Percentiles rank a stretch among this genome's conserved stretches.
Evolutionary conservation across 2,329 filamentous ascomycete species (phyloP).

Genomic region (Akanthomyces muscarius): DNA sequence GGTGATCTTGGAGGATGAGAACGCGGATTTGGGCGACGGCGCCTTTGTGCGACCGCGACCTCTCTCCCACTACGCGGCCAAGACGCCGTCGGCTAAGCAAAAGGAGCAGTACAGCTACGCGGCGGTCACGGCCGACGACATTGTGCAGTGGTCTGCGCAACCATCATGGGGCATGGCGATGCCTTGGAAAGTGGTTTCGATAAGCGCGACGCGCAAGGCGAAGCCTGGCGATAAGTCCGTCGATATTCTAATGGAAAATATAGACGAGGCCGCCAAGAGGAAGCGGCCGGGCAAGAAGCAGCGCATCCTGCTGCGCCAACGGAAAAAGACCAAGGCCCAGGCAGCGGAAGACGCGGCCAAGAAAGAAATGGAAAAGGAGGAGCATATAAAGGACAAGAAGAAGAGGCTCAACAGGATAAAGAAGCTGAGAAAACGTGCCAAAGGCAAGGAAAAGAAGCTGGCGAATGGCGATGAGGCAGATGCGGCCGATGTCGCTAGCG

Average conservation of each 20-base stretch:
- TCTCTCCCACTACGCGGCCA: conserved; percentile 46
- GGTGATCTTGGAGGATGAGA: conserved; percentile 47
- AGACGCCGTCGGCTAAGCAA: conserved; percentile 33
- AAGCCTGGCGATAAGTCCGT: conserved; percentile 16
- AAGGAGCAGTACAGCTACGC: conserved; percentile 39
- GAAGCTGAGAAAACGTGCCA: conserved; percentile 44
- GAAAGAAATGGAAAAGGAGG: conserved; percentile 47
- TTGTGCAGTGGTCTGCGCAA: conserved; percentile 40
- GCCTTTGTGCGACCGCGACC: conserved; percentile 37
- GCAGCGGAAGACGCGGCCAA: conserved; percentile 37
- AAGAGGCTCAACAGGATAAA: conserved; percentile 46
- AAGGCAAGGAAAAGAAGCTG: conserved; percentile 57
- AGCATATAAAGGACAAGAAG: conserved; percentile 55
- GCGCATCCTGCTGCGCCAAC: conserved; percentile 48
- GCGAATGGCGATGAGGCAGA: conserved; percentile 19
- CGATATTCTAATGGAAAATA: conserved; percentile 19
- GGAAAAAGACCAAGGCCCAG: conserved; percentile 39
- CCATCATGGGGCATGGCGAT: conserved; percentile 56
- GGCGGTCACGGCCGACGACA: conserved; percentile 50
- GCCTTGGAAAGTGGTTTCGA: conserved; percentile 53
- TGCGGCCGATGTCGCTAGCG: conserved; percentile 22
- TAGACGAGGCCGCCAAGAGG: conserved; percentile 26
- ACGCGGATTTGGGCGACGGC: conserved; percentile 35
- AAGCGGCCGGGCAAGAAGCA: conserved; percentile 56
- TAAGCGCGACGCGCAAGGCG: conserved; percentile 35